These are phyloP conservation scores for Solanum chmielewskii DNA, from an alignment of 257 asterid species.

Conservation along the genomic window DNA sequence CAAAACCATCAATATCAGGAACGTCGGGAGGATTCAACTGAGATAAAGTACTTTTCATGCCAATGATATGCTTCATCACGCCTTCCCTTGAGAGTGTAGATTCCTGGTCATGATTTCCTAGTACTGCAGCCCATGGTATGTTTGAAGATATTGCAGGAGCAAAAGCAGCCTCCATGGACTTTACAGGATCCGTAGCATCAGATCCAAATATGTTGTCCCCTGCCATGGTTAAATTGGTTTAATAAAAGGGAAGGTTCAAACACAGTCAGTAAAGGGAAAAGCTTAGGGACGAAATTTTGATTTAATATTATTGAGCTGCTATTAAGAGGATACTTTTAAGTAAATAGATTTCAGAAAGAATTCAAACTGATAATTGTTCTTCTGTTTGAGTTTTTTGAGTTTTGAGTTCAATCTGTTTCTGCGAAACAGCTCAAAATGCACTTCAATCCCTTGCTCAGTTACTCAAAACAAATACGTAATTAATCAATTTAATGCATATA, in stretches of 20 bases:
- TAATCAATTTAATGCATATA: not conserved
- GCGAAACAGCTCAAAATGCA: not conserved
- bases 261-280: not conserved
- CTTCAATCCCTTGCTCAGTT: not conserved
- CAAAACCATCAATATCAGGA: slow-evolving; percentile 66
- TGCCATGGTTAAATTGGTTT: slow-evolving; percentile 11
- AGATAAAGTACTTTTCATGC: slow-evolving; percentile 71
- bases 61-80: slow-evolving; percentile 62
- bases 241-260: not conserved
- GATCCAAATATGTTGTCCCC: slow-evolving; percentile 83
- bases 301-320: not conserved
- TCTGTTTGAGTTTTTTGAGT: not conserved
- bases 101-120: slow-evolving; percentile 94
- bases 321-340: not conserved
- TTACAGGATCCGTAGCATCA: slow-evolving; percentile 61
- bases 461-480: not conserved
- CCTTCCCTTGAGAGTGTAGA: slow-evolving; percentile 68
- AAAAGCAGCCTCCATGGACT: slow-evolving; percentile 77
- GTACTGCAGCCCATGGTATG: slow-evolving; percentile 90
- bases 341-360: not conserved
- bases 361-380: not conserved
- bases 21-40: slow-evolving; percentile 47
- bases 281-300: not conserved
- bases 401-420: not conserved
- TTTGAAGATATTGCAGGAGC: slow-evolving; percentile 60